Evolutionary conservation across 2,329 filamentous ascomycete species (phyloP), one percentile per base, ranked within the genome.

Genomic region (Apiospora sp.): DNA sequence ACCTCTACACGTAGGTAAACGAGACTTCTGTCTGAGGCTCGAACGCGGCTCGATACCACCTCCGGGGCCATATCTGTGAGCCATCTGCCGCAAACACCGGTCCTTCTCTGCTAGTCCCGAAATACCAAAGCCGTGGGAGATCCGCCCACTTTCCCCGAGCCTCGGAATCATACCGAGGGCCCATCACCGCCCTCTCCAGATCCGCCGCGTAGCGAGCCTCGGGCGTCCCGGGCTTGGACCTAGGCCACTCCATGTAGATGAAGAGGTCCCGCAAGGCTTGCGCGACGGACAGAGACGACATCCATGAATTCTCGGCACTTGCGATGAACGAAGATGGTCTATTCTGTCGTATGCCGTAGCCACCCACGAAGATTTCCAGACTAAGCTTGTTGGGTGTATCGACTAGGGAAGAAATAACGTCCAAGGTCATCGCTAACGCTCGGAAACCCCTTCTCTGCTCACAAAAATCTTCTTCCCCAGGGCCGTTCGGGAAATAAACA

Each of bases 381-480:
- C 49, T 27, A 8, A 54, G 49, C n/a, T 54, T 54, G 2, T 8
- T 19, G 24, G 34, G 34, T 7, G 7, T 7, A 37, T 7, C n/a
- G n/a, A 37, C 34, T 37, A 3, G 34, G 3, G 34, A 3, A 37
- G 34, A 37, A 37, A 37, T 37, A 7, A 37, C 34, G 34, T 37
- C 34, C 34, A 37, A 37, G 37, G 37, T 37, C 10, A 6, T 8
- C 10, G 37, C 5, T 8, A 37, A 37, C 2, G 37, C 37, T 6
- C 37, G 37, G 3, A 37, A 7, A 37, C 4, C 37, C 5, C 10
- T 37, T 37, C 37, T 37, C 10, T 8, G 2, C 37, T 8, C 6
- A 7, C 37, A 1, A 1, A 37, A 7, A 7, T 8, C 1, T 5
- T 6, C 5, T 7, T 37, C 37, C 3, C 37, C 4, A 5, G 5